Evolutionary conservation across 208 protist species (phyloP).

Genomic region (Wallacemonas collosoma): DNA sequence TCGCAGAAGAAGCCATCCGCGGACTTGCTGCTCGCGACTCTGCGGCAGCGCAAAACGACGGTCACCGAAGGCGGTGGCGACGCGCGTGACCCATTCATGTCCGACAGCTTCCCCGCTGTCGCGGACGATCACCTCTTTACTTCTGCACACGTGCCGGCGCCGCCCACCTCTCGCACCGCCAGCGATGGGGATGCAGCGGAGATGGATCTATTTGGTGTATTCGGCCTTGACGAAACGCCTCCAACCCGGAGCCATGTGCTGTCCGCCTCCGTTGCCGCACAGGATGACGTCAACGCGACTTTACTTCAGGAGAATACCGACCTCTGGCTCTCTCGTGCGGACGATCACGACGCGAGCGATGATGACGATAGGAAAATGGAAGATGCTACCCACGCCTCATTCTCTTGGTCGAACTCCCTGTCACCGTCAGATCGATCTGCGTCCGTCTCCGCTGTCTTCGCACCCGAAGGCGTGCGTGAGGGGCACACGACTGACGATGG

Average conservation of each 20-base stretch:
- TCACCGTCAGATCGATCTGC: too few relatives aligned
- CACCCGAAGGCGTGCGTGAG: too few relatives aligned
- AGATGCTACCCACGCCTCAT: neutral
- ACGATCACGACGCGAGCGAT: neutral
- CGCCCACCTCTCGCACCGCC: too few relatives aligned
- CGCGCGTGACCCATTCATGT: neutral
- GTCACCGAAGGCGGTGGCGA: neutral
- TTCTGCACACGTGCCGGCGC: too few relatives aligned
- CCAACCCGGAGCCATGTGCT: too few relatives aligned
- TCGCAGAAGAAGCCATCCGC: neutral
- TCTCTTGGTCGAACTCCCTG: too few relatives aligned
- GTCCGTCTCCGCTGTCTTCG: too few relatives aligned
- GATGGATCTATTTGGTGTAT: neutral
- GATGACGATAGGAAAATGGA: neutral
- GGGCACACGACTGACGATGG: neutral
- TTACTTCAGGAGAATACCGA: neutral
- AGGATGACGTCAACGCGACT: conserved; percentile 5
- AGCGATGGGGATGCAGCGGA: neutral
- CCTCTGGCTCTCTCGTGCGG: neutral
- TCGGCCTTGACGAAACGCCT: neutral
- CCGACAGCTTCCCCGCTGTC: neutral
- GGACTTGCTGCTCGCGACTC: neutral
- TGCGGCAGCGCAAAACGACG: neutral
- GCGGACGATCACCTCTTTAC: neutral
- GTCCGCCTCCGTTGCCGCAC: neutral